A percentile compares a stretch with the other conserved stretches of the same genome.
phyloP scores from a whole-genome alignment of 345 rosid species.

The Salix purpurea region DNA sequence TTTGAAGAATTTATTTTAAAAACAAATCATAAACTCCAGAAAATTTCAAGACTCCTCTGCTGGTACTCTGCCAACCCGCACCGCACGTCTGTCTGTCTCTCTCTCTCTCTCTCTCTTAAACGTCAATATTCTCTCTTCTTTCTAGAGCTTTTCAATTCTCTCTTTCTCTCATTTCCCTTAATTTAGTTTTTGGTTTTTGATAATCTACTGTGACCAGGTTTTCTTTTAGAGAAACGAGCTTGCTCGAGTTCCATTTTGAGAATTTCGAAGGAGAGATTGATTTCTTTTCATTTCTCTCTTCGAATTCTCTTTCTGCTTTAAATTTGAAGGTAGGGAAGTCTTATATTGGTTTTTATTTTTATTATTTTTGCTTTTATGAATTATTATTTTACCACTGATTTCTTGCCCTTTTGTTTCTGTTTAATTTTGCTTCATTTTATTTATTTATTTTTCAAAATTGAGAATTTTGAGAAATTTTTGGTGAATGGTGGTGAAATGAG shows the following conservation, averaged over 20 bases:
- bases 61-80: neutral
- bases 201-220: neutral
- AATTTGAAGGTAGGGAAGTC: neutral
- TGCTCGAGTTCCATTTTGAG: neutral
- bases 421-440: neutral
- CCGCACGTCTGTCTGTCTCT: neutral
- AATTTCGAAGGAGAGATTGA: constrained; percentile 10
- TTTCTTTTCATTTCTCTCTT: constrained; percentile 2
- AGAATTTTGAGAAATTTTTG: neutral
- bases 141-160: neutral
- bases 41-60: no score
- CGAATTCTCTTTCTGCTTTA: neutral
- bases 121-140: neutral
- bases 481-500: neutral
- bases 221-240: neutral
- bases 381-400: neutral
- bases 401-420: neutral
- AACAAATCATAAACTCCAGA: no score
- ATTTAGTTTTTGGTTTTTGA: neutral
- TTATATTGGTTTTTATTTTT: neutral
- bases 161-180: neutral
- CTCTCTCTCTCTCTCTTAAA: neutral
- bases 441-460: neutral
- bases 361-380: neutral
- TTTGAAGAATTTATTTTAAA: no score